Evolutionary conservation across 371 early-diverging fungal genomes (phyloP), one percentile per base, ranked within the genome.

Genomic region (Actinomortierella wolfii): DNA sequence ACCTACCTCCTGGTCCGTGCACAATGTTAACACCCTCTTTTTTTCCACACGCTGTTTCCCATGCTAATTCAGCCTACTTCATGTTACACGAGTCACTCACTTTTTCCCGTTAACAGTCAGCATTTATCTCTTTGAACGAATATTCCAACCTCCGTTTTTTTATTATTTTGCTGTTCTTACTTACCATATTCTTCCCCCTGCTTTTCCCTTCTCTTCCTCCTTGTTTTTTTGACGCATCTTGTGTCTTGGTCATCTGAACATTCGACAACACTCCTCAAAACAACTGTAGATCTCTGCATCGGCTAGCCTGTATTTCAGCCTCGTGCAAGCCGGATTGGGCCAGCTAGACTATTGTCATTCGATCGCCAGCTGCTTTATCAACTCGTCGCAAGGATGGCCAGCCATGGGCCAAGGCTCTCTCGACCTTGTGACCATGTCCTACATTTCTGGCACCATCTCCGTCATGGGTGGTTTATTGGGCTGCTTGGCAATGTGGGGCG

Each of bases 381-480:
- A 57, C 43, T 64, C 70, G 28, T 50, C 57, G 2, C 70, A 70
- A 18, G 65, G 70, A 1, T 70, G 70, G 70, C 70, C 70, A 21
- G 70, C 70, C 7, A 15, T 70, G 48, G 70, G 70, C 15, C 53
- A 57, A 29, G 57, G 64, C 21, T 64, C 49, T 25, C 21, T 64
- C 1, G 70, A 70, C 47, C 21, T 70, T 40, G 1, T 64, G 40
- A 56, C 43, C 17, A 64, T 70, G 70, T 70, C 70, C n/a, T 70
- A 70, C 25, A 45, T 64, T 41, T 70, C 65, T 24, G 70, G 70
- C 47, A 34, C 15, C 9, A 28, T 70, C 48, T 70, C 70, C 20
- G 54, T 61, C 5, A 2, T 61, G 1, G 70, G 64, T 1, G 70
- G 65, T 1, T 41, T 60, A 8, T 52, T 70, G 25, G 70, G 70